These are phyloP conservation scores for Yamadazyma taylorii DNA, from an alignment of 1,139 yeast genomes.

Conservation along the genomic window DNA sequence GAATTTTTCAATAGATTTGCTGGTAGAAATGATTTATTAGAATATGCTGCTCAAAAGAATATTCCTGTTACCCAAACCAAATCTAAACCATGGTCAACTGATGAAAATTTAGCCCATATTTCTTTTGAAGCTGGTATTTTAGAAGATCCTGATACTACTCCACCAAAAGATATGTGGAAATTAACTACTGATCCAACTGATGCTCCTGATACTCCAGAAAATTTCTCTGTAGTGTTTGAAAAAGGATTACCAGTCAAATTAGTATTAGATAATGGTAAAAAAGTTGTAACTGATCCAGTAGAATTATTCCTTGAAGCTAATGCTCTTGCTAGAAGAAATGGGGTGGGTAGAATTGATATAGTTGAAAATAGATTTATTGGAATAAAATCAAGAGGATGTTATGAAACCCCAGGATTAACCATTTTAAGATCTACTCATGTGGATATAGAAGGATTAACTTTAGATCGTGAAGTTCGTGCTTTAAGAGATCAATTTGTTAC, in stretches of 20 bases:
- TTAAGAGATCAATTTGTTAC: constrained; percentile 96
- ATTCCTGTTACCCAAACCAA: constrained; percentile 96
- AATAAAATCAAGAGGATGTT: constrained; percentile 98
- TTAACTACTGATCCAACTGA: constrained; percentile 93
- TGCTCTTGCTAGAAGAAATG: constrained; percentile 95
- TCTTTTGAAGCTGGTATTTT: constrained; percentile 98
- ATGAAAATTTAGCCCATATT: constrained; percentile 97
- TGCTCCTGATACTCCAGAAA: constrained; percentile 93
- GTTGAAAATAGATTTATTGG: constrained; percentile 99
- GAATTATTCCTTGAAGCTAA: constrained; percentile 92
- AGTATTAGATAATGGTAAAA: constrained; percentile 61
- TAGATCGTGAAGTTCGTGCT: constrained; percentile 97
- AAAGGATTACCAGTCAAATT: constrained; percentile 88
- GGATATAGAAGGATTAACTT: constrained; percentile 93
- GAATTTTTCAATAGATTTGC: constrained; percentile 92
- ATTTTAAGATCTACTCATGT: constrained; percentile 90
- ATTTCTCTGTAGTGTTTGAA: constrained; percentile 75
- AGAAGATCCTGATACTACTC: constrained; percentile 97
- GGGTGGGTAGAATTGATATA: constrained; percentile 98
- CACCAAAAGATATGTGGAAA: constrained; percentile 99
- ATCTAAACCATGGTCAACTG: constrained; percentile 99
- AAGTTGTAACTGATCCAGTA: constrained; percentile 74
- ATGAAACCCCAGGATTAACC: constrained; percentile 98
- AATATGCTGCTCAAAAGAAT: constrained; percentile 85
- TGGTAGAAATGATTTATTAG: constrained; percentile 94